Evolutionary conservation across 768 basidiomycete species (phyloP), one percentile per base, ranked within the genome.

Genomic region (Gautieria morchelliformis): DNA sequence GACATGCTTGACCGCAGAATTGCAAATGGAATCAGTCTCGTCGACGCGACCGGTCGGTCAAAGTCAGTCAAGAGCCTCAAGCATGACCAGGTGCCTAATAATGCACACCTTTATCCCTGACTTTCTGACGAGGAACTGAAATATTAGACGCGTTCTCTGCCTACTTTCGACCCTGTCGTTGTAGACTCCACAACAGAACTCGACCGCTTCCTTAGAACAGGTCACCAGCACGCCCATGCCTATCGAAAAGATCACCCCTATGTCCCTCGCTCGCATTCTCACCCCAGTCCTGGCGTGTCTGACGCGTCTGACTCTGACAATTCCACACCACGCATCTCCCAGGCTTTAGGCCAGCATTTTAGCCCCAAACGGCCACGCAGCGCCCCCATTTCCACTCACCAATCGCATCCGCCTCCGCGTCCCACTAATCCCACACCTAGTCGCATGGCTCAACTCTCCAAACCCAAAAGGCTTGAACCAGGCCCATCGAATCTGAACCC

Each of bases 301-400:
- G 74, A 74, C n/a, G 71, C 67, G 33, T 70, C 73, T 17, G 71
- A 66, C 20, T 72, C 74, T 14, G 46, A 48, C 19, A 68, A 72
- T 4, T 66, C 79, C 6, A 78, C 83, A 48, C 84, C 84, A 4
- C 84, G 78, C 64, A 73, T 92, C 32, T 75, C 85, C 1, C 88
- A 90, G 63, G 81, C 86, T 4, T 74, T 92, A 44, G 79, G 85
- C 40, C 79, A 64, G 1, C 39, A 80, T 0, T 87, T 90, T 69
- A 89, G 87, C 14, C 88, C 88, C 1, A 83, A 85, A 65, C 79
- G 89, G 14, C 88, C 86, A 1, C 80, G 85, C 10, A 80, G 71
- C 56, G 69, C 76, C 5, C 72, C 56, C 17, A 24, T 39, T 32
- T 35, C 41, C 53, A 14, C 53, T 37, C 32, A 61, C 30, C 51